Evolutionary conservation across 345 rosid species (phyloP), one percentile per base, ranked within the genome.

Genomic region (Populus simonii): DNA sequence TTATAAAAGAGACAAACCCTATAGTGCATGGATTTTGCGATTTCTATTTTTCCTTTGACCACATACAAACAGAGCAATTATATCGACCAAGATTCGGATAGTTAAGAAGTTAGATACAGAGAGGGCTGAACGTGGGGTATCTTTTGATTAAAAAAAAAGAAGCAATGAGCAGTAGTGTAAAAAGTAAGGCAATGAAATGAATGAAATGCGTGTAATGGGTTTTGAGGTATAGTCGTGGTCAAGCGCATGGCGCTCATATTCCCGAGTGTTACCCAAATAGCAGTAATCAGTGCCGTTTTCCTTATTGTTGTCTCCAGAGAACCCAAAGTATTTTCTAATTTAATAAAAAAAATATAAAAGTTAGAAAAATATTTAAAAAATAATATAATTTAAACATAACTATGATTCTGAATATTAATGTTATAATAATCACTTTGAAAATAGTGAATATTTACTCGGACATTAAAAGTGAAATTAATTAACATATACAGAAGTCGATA

Each of bases 141-240:
- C 18, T 73, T n/a, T 23, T 2, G 35, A 47, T 4, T 0, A 33
- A 33, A 33, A 4, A 31, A 2, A 4, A 33, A 33, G 6, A 33
- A 33, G 6, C 36, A 33, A 33, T 33, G 36, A 33, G 36, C 36
- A 0, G 36, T 33, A 0, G 6, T 33, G 4, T 33, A 33, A 33
- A 33, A 33, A 33, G 36, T 0, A 33, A 33, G 36, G 36, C 36
- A 33, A 4, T 33, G 36, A 33, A 33, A 33, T 33, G 36, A 72
- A 35, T 35, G 27, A 17, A 55, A 51, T 53, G 66, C 39, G 62
- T 20, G 51, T 68, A 31, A 16, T 0, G 55, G 73, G 67, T 39
- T 76, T 76, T 53, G 68, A 68, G 73, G 79, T 53, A 10, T 18
- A 76, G 79, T 76, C 74, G 74, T 70, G 53, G n/a, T 70, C 79